These are phyloP conservation scores for Camelina neglecta DNA, from an alignment of 345 rosid genomes.

Conservation along the genomic window DNA sequence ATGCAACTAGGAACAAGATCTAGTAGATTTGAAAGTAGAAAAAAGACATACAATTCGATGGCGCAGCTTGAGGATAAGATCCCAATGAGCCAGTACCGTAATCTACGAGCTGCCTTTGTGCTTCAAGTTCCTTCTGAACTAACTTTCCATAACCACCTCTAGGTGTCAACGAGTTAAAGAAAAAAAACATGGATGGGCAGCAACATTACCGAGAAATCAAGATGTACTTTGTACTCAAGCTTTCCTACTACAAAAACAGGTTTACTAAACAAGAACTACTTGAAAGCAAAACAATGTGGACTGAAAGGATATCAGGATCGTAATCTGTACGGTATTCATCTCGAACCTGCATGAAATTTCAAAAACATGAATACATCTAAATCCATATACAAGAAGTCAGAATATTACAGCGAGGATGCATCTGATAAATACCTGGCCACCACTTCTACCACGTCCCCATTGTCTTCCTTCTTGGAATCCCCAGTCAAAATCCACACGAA, in stretches of 20 bases:
- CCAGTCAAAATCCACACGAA: conserved; percentile 99
- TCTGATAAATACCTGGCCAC: conserved; percentile 74
- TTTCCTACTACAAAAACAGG: neutral
- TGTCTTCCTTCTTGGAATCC: conserved; percentile 98
- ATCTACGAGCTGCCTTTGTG: conserved; percentile 93
- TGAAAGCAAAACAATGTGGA: neutral
- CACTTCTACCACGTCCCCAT: conserved; percentile 99
- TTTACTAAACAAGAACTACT: neutral
- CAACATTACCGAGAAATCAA: conserved; percentile 1
- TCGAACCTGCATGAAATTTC: conserved; percentile 66
- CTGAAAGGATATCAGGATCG: conserved; percentile 98
- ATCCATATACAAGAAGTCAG: neutral
- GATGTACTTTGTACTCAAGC: neutral
- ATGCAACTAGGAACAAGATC: conserved; percentile 7
- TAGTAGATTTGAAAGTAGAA: neutral
- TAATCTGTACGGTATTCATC: conserved; percentile 99
- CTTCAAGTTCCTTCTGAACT: conserved; percentile 91
- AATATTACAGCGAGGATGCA: neutral
- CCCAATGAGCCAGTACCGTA: conserved; percentile 92
- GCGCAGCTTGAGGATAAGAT: conserved; percentile 67
- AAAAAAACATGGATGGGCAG: neutral
- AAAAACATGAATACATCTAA: conserved; percentile 3
- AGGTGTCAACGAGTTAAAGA: conserved; percentile 53
- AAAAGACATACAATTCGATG: conserved; percentile 70
- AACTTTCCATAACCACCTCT: conserved; percentile 99